Percentiles rank a stretch among this genome's conserved stretches.
These are phyloP conservation scores for Sclerotinia spermophila DNA, from an alignment of 2,329 filamentous ascomycete species.

Conservation along the genomic window DNA sequence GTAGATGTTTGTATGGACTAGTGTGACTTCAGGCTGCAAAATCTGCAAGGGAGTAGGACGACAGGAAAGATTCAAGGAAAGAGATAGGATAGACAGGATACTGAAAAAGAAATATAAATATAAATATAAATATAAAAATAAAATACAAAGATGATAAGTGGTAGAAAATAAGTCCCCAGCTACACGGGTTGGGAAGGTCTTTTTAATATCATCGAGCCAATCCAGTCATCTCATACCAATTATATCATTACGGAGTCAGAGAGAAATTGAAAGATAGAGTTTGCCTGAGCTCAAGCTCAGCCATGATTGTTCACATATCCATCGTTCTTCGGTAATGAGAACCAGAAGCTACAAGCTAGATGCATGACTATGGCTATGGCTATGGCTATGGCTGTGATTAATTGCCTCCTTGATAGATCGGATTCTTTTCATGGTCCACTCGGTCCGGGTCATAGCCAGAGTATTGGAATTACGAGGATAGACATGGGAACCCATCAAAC, in stretches of 20 bases:
- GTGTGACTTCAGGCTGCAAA: conserved; percentile 2
- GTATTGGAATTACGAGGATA: conserved; percentile 1
- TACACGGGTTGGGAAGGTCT: conserved; percentile 3
- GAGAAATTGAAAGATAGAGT: neutral
- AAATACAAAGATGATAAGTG: neutral
- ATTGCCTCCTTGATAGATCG: conserved; percentile 5
- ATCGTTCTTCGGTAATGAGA: neutral
- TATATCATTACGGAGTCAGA: neutral
- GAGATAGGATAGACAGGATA: neutral
- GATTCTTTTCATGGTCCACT: neutral
- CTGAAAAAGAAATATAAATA: neutral
- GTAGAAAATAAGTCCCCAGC: neutral
- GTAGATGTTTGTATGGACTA: neutral
- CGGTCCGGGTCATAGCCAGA: neutral
- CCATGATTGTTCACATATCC: neutral
- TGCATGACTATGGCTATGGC: neutral
- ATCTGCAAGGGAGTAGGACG: conserved; percentile 4
- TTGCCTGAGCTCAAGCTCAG: neutral
- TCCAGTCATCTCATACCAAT: neutral
- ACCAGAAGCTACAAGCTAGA: conserved; percentile 1
- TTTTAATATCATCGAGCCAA: neutral
- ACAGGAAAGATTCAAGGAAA: neutral
- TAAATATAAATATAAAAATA: neutral
- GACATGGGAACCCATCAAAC: conserved; percentile 6
- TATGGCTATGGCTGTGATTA: neutral